A percentile compares a stretch with the other conserved stretches of the same genome.
Evolutionary conservation across 2,329 filamentous ascomycete genomes (phyloP).

Genomic region (Bertia moriformis): DNA sequence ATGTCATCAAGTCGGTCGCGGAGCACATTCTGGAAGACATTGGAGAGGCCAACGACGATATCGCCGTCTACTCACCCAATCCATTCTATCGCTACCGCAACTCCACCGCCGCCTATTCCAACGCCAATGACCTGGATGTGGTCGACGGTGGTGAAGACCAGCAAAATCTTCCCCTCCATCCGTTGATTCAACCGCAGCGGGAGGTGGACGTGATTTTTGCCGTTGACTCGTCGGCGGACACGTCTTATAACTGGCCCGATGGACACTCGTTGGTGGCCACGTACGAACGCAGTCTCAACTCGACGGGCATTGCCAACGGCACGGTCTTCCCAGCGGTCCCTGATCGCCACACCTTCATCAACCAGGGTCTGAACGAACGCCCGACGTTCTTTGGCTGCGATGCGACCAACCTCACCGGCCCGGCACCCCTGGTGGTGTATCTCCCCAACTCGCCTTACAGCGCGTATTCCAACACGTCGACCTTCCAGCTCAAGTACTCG

Average conservation of each 20-base stretch:
- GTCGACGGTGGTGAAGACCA: conserved; percentile 68
- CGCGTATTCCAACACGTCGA: conserved; percentile 63
- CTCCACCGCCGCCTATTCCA: conserved; percentile 38
- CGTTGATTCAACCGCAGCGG: conserved; percentile 60
- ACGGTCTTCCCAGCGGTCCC: conserved; percentile 62
- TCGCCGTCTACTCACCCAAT: conserved; percentile 62
- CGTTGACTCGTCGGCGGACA: conserved; percentile 66
- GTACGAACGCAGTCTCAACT: conserved; percentile 48
- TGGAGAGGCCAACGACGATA: conserved; percentile 51
- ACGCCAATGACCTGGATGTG: conserved; percentile 42
- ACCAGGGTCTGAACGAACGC: conserved; percentile 56
- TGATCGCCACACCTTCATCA: conserved; percentile 64
- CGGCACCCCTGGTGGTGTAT: conserved; percentile 66
- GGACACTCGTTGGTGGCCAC: conserved; percentile 62
- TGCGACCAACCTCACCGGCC: conserved; percentile 41
- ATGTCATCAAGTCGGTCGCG: conserved; percentile 34
- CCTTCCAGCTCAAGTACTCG: conserved; percentile 51
- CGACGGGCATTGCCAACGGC: conserved; percentile 42
- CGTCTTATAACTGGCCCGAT: conserved; percentile 56
- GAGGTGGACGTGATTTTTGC: conserved; percentile 70
- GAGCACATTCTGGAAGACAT: conserved; percentile 35
- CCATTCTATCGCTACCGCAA: conserved; percentile 58
- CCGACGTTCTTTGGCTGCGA: conserved; percentile 76
- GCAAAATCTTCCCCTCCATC: conserved; percentile 68
- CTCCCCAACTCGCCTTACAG: conserved; percentile 75